Conservation (phyloP, 805 yeast species). For the Metschnikowia peoriensis region DNA sequence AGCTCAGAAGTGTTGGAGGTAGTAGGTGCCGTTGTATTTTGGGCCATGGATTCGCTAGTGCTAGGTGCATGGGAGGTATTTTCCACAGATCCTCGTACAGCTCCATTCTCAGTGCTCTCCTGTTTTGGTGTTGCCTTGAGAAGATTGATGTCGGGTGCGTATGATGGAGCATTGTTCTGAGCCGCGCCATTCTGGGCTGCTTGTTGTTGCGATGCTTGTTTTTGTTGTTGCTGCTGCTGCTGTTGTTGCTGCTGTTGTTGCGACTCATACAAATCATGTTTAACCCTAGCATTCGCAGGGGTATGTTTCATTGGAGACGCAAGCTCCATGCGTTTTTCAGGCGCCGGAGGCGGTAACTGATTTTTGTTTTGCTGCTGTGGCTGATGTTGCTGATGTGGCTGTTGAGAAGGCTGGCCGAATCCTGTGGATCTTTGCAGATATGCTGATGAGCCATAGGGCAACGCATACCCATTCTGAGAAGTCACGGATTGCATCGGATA, state of each 20-base stretch:
- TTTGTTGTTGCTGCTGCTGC: not conserved
- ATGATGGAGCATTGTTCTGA: not conserved
- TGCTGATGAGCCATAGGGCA: slow-evolving; percentile 2
- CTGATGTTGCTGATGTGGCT: slow-evolving; percentile 5
- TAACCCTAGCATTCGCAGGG: not conserved
- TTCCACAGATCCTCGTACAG: slow-evolving; percentile 8
- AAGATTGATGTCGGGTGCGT: slow-evolving; percentile 2
- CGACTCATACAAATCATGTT: slow-evolving; percentile 13
- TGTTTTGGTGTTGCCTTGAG: slow-evolving; percentile 4
- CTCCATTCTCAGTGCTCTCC: slow-evolving; percentile 4
- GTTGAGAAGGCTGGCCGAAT: slow-evolving; percentile 11
- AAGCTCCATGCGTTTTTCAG: slow-evolving; percentile 40
- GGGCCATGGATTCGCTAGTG: slow-evolving; percentile 18
- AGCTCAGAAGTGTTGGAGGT: slow-evolving; percentile 33
- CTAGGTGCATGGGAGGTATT: slow-evolving; percentile 15
- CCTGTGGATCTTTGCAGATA: slow-evolving; percentile 14
- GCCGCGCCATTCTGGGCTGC: slow-evolving; percentile 13
- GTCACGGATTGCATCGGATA: not conserved
- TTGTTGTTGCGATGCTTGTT: no score
- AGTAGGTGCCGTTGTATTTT: slow-evolving; percentile 22
- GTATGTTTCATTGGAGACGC: slow-evolving; percentile 34
- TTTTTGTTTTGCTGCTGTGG: slow-evolving; percentile 11
- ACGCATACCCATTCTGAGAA: slow-evolving; percentile 7
- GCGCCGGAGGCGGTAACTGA: slow-evolving; percentile 2
- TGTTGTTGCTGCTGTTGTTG: slow-evolving; percentile 16